Evolutionary conservation across 2,329 filamentous ascomycete genomes (phyloP), one percentile per base, ranked within the genome.

Genomic region (Fusarium austroafricanum): DNA sequence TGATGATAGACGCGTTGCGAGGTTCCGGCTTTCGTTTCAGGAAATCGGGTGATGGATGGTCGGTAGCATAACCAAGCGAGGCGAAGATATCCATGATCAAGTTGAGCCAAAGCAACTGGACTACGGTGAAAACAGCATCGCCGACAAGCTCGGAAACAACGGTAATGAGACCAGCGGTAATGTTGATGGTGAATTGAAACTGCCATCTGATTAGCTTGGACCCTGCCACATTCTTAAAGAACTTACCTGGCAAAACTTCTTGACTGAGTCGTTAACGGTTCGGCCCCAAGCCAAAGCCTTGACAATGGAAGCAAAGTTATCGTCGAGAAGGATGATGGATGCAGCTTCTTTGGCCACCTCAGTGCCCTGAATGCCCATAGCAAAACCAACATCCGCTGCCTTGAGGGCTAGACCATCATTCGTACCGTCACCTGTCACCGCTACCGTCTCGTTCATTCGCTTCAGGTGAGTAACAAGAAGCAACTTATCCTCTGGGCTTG

Each of bases 1-100:
- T 93, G 70, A 95, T 92, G 4, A 95, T 82, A 0, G 91, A 86
- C 1, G 91, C 89, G 47, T 87, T 89, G 75, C 94, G 94, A 8
- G 79, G 77, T 65, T 85, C 82, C 1, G 83, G 83, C 21, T 78
- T 76, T 39, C 88, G 83, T 62, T 89, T 78, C 17, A 90, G 82
- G 43, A 90, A 84, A 55, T 82, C 82, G 7, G 83, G 80, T 3
- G 84, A 85, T 0, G 88, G 88, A 6, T 86, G 85, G 68, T 90
- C 88, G 1, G 88, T 90, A 8, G 88, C 88, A 12, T 90, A 81
- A 10, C 87, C 88, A 29, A 90, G 84, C 15, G 88, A 88, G 3
- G 88, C 88, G 61, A 90, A 89, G 8, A 88, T 90, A 70, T 90
- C 88, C 88, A 91, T 90, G 73, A 90, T 90, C 46, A 91, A 79